Evolutionary conservation across 192 early-diverging fungal species (phyloP), one percentile per base, ranked within the genome.

Genomic region (Rhizophagus clarus): DNA sequence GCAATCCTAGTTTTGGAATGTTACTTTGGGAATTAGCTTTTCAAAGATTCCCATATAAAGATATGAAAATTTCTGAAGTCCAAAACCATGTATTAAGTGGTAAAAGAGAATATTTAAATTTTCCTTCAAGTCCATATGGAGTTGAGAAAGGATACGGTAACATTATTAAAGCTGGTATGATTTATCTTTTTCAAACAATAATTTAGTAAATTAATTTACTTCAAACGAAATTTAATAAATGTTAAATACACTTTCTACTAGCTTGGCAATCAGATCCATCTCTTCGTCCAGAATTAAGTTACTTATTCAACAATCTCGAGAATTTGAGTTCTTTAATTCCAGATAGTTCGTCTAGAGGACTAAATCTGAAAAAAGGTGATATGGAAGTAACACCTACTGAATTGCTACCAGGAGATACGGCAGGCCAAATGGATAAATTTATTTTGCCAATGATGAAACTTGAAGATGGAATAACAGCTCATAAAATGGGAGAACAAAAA

Each of bases 1-100:
- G 49, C 22, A 9, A 22, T 20, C 20, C 9, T 34, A 69, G 67
- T 40, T 69, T 69, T 69, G 67, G 67, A 34, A 69, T 69, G 67
- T 34, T 69, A 22, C 29, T 69, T 17, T 69, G 67, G 67, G 67
- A 69, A 34, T n/a, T 69, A 22, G 34, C 37, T 69, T 37, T 17
- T 40, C 15, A 69, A 40, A 69, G 40, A 37, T 12, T 69, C 9
- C 67, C 67, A 34, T 69, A 69, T 42, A 8, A 69, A 34, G 32
- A n/a, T 5, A 40, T 17, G 29, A 22, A 69, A 9, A 4, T 37
- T 8, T 8, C 28, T 22, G 22, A 9, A 22, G 24, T 69, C 1
- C 9, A 34, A 37, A n/a, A 22, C 7, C 29, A 69, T 20, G 67
- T 69, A 17, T 12, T 22, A 37, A 20, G 7, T 6, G 31, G 31